These are phyloP conservation scores for Lactarius trivialis DNA, from an alignment of 768 basidiomycete genomes.

Conservation along the genomic window DNA sequence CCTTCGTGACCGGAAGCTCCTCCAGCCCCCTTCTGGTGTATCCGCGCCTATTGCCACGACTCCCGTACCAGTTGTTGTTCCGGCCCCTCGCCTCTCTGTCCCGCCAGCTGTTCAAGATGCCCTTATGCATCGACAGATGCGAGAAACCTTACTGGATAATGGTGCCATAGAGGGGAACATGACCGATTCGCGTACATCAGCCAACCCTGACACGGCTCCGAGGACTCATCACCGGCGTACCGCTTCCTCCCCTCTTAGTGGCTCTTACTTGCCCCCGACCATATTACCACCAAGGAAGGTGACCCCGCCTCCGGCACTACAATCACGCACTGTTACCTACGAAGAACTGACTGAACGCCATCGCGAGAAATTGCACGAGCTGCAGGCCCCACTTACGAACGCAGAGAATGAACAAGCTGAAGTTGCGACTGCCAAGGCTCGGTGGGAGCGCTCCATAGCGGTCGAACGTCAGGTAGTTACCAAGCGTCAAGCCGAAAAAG, in stretches of 20 bases:
- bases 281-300: conserved; percentile 42
- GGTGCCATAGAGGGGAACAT: not conserved
- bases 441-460: conserved; percentile 77
- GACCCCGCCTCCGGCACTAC: conserved; percentile 43
- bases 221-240: conserved; percentile 14
- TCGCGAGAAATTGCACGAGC: conserved; percentile 70
- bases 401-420: conserved; percentile 74
- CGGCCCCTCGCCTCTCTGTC: conserved; percentile 45
- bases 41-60: conserved; percentile 73
- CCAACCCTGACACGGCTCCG: not conserved
- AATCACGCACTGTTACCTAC: conserved; percentile 64
- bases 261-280: conserved; percentile 35
- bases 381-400: conserved; percentile 81
- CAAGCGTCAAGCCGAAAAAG: conserved; percentile 65
- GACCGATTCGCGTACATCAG: conserved; percentile 5
- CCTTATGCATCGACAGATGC: conserved; percentile 58
- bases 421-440: conserved; percentile 62
- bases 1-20: conserved; percentile 73
- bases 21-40: conserved; percentile 78
- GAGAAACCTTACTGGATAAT: conserved; percentile 59
- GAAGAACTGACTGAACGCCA: conserved; percentile 86
- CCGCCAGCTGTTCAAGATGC: conserved; percentile 73
- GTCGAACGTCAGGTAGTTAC: conserved; percentile 70
- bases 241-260: conserved; percentile 7
- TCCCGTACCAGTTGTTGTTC: conserved; percentile 31